Base-by-base conservation (phyloP, 352 stramenopile genomes). In the Phytophthora cajani region DNA sequence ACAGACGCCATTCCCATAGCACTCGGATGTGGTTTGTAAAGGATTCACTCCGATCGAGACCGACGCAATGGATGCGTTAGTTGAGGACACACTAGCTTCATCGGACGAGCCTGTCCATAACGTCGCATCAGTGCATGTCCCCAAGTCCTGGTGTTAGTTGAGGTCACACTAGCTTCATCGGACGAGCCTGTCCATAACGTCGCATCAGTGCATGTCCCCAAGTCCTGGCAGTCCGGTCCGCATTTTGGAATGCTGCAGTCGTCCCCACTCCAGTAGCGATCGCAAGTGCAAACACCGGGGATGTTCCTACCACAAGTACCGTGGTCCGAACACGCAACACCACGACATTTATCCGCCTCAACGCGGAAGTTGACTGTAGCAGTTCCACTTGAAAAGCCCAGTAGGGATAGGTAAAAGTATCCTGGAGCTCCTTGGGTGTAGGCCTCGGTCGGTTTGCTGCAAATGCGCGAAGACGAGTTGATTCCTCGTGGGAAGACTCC, bases 201-300 rank as follows among this genome's bases (percentile, higher is more conserved):
- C n/a, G 67, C 59, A 59, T 75, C 69, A 1, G 54, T 57, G 54
- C 87, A 94, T 0, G 64, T 84, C 10, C 83, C 80, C 19, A 92
- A 68, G 50, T 93, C 87, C 16, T 83, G 47, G 25, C 88, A 93
- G 61, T 94, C 86, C 0, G 85, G 87, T 0, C 84, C 87, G 52
- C 88, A 95, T 57, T 83, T 86, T 6, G 86, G 85, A 5, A 89
- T 69, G 40, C 78, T 93, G 58, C 88, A 95, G 56, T 91, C 84
- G 6, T 91, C 82, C 0, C 85, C 88, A 19, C 77, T 89, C 85
- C 85, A 95, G 50, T 90, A 92, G 9, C 82, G 83, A 67, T 93
- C 71, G 58, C 88, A 95, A 5, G 69, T 80, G 47, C 87, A 95
- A 0, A 94, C 74, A 21, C 87, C 88, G 25, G 84, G 79, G 33